Conservation (phyloP, 164 flowering plant genomes). For the Vitis rotundifolia region DNA sequence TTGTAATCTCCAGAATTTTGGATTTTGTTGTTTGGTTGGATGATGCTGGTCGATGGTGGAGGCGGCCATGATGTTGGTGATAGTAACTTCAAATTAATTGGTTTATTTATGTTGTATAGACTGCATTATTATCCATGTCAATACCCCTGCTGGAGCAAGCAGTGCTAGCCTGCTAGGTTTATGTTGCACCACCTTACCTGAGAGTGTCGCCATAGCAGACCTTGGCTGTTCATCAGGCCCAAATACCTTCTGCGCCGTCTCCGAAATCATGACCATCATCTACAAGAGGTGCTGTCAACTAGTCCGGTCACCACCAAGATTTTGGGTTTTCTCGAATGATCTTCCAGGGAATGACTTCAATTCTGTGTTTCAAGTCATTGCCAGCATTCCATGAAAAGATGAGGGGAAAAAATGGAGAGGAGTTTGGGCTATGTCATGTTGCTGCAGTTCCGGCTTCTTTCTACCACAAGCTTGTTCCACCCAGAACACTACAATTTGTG, state of each 20-base stretch:
- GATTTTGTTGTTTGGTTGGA: too few species aligned
- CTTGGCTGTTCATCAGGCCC: slow-evolving; percentile 20
- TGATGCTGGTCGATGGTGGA: too few species aligned
- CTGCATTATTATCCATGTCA: background rate
- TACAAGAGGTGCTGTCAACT: background rate
- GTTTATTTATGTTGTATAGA: background rate
- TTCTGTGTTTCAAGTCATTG: slow-evolving; percentile 14
- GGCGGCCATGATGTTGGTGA: too few species aligned
- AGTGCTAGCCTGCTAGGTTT: slow-evolving; percentile 7
- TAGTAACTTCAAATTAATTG: too few species aligned
- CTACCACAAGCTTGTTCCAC: slow-evolving; percentile 17
- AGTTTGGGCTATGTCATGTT: slow-evolving; percentile 1
- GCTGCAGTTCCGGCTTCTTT: slow-evolving; percentile 17
- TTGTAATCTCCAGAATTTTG: too few species aligned
- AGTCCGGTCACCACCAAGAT: slow-evolving; percentile 1
- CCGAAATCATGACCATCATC: slow-evolving; percentile 4
- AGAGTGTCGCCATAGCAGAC: slow-evolving; percentile 11
- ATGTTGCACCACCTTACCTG: slow-evolving; percentile 4
- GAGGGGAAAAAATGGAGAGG: slow-evolving; percentile 3
- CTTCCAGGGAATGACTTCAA: slow-evolving; percentile 12
- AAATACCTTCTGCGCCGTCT: slow-evolving; percentile 4
- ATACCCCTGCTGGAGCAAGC: slow-evolving; percentile 8
- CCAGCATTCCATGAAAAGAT: slow-evolving; percentile 6
- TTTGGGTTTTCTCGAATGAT: slow-evolving; percentile 14
- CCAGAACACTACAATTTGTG: slow-evolving; percentile 15